Percentiles rank a stretch among this genome's conserved stretches.
Evolutionary conservation across 2,329 filamentous ascomycete genomes (phyloP).

Genomic region (Fusarium humuli): DNA sequence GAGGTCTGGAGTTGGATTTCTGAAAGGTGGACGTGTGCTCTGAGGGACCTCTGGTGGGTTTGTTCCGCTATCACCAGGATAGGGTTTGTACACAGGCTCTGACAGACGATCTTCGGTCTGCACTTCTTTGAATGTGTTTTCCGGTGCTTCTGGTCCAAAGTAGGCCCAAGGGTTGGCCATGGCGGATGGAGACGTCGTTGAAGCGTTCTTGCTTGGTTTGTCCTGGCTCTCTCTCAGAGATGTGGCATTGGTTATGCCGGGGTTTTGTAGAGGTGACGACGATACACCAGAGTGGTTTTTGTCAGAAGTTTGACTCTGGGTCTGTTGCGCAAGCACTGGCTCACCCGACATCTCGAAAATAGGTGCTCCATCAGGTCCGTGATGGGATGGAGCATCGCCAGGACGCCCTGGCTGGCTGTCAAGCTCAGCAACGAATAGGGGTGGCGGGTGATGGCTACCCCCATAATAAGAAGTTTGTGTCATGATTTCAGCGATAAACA

Average conservation of each 20-base stretch:
- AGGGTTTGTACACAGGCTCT: slow-evolving; percentile 31
- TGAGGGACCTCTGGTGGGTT: slow-evolving; percentile 28
- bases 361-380: slow-evolving; percentile 38
- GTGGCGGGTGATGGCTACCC: slow-evolving; percentile 40
- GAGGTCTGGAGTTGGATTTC: slow-evolving; percentile 26
- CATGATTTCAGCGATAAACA: slow-evolving; percentile 25
- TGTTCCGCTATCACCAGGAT: slow-evolving; percentile 25
- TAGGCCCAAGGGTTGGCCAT: slow-evolving; percentile 52
- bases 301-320: neutral
- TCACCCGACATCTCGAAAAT: slow-evolving; percentile 52
- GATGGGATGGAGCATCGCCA: slow-evolving; percentile 20
- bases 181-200: slow-evolving; percentile 1
- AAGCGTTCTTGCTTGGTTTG: slow-evolving; percentile 13
- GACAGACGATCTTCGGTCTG: slow-evolving; percentile 18
- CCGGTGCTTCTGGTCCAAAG: slow-evolving; percentile 43
- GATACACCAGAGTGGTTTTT: slow-evolving; percentile 42
- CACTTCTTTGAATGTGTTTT: neutral
- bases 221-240: slow-evolving; percentile 9
- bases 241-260: slow-evolving; percentile 2
- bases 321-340: slow-evolving; percentile 22
- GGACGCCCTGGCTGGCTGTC: slow-evolving; percentile 42
- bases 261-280: slow-evolving; percentile 48
- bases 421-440: slow-evolving; percentile 49
- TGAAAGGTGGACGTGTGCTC: slow-evolving; percentile 26
- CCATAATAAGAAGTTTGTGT: slow-evolving; percentile 24